Conservation (phyloP, 352 stramenopile genomes). For the Globisporangium radiosum region DNA sequence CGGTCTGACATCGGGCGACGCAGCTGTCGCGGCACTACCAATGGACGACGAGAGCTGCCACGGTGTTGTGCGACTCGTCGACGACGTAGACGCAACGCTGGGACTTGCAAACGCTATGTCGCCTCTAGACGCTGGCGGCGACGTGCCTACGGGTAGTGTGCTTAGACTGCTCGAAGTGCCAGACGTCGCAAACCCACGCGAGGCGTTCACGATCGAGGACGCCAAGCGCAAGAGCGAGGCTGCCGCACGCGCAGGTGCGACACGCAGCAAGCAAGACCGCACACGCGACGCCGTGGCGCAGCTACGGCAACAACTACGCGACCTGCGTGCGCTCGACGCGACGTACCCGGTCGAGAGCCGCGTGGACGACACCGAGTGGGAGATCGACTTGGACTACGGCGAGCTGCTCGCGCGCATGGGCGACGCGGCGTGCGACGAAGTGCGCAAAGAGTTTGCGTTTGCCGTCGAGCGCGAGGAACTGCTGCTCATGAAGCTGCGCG, state of each 20-base stretch:
- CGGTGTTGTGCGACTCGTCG: conserved; percentile 41
- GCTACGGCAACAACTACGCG: conserved; percentile 76
- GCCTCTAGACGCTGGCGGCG: conserved; percentile 8
- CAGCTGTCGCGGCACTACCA: conserved; percentile 10
- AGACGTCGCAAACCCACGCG: conserved; percentile 62
- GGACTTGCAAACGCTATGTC: conserved; percentile 18
- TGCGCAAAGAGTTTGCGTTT: conserved; percentile 79
- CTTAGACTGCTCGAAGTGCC: conserved; percentile 37
- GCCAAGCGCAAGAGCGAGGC: conserved; percentile 88
- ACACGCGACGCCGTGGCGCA: conserved; percentile 74
- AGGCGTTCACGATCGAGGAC: conserved; percentile 91
- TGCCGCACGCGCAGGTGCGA: conserved; percentile 51
- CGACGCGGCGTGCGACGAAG: conserved; percentile 83
- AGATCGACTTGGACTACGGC: conserved; percentile 86
- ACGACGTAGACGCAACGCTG: conserved; percentile 28
- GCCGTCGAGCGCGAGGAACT: conserved; percentile 72
- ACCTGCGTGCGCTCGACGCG: conserved; percentile 53
- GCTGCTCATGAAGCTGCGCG: conserved; percentile 80
- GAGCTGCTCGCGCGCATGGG: conserved; percentile 57
- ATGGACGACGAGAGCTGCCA: conserved; percentile 50
- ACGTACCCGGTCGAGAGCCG: conserved; percentile 45
- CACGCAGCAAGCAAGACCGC: conserved; percentile 83
- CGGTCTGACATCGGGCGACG: background rate
- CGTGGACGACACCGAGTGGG: conserved; percentile 70
- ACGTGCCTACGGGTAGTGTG: conserved; percentile 7